Conservation (phyloP, 2,329 filamentous ascomycete species). For the Aspergillus bombycis region DNA sequence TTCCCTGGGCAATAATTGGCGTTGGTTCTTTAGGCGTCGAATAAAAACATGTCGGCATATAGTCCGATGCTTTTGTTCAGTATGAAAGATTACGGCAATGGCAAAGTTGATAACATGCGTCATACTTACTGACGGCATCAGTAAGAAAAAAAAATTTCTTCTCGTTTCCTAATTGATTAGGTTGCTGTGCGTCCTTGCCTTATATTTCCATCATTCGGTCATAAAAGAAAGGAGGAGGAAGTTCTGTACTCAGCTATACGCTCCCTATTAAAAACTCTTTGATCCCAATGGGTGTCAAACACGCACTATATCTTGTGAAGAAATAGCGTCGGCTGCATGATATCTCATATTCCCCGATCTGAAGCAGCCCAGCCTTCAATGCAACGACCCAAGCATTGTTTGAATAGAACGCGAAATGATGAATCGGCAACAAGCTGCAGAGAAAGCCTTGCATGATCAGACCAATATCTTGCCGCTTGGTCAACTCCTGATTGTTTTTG, state of each 20-base stretch:
- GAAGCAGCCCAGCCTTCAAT: slow-evolving; percentile 3
- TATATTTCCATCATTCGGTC: background rate
- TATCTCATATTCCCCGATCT: background rate
- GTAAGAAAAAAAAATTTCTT: slow-evolving; percentile 8
- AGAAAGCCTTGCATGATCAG: slow-evolving; percentile 57
- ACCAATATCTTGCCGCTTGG: slow-evolving; percentile 59
- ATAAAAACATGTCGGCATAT: slow-evolving; percentile 12
- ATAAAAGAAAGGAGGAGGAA: background rate
- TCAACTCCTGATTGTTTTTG: slow-evolving; percentile 53
- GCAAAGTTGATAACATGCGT: slow-evolving; percentile 1
- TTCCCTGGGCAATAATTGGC: background rate
- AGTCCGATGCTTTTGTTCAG: slow-evolving; percentile 11
- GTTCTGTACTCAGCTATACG: background rate
- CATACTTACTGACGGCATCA: background rate
- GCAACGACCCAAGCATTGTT: background rate
- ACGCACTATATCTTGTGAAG: background rate
- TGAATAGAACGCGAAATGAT: slow-evolving; percentile 19
- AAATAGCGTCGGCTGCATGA: background rate
- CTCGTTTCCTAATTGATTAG: background rate
- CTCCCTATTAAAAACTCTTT: background rate
- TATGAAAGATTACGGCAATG: slow-evolving; percentile 1
- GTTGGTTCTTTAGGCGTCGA: background rate
- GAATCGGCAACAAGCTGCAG: slow-evolving; percentile 43
- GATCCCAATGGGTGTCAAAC: background rate
- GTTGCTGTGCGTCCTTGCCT: background rate